Conservation (phyloP, 2,329 filamentous ascomycete species). For the Talaromyces sp. region DNA sequence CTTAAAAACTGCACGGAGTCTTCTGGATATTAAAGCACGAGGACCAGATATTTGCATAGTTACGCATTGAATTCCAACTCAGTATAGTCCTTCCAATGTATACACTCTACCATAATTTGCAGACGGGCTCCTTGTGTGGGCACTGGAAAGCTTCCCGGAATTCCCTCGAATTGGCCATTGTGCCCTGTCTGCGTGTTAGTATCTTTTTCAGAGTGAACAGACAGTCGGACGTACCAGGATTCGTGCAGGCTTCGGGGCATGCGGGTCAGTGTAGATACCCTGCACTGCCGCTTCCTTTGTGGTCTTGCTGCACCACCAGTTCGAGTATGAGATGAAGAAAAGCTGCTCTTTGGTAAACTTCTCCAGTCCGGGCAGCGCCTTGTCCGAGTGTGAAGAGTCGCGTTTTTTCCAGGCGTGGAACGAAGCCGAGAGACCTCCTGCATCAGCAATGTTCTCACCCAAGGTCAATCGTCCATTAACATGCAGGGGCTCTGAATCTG, state of each 20-base stretch:
- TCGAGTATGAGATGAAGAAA: constrained; percentile 65
- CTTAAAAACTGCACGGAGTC: neutral
- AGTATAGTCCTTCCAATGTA: neutral
- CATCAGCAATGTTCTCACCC: constrained; percentile 69
- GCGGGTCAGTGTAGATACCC: constrained; percentile 60
- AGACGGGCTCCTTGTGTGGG: constrained; percentile 61
- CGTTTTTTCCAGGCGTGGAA: constrained; percentile 65
- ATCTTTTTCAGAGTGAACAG: neutral
- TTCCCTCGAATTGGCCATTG: constrained; percentile 63
- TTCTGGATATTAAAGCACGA: neutral
- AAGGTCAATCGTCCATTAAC: constrained; percentile 63
- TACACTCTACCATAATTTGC: constrained; percentile 62
- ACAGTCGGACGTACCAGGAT: constrained; percentile 35
- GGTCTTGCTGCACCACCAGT: constrained; percentile 65
- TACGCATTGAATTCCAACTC: neutral
- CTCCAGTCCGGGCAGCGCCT: constrained; percentile 59
- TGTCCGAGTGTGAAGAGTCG: constrained; percentile 50
- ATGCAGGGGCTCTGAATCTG: constrained; percentile 54
- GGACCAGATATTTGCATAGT: neutral
- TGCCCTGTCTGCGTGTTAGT: constrained; percentile 43
- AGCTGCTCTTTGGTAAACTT: constrained; percentile 64
- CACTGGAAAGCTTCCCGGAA: constrained; percentile 68
- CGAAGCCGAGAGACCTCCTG: constrained; percentile 61
- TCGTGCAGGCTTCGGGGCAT: constrained; percentile 62
- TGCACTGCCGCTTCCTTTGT: constrained; percentile 57